Percentiles rank a stretch among this genome's conserved stretches.
phyloP scores from a whole-genome alignment of 495 filamentous ascomycete genomes.

The Neurospora sp. region DNA sequence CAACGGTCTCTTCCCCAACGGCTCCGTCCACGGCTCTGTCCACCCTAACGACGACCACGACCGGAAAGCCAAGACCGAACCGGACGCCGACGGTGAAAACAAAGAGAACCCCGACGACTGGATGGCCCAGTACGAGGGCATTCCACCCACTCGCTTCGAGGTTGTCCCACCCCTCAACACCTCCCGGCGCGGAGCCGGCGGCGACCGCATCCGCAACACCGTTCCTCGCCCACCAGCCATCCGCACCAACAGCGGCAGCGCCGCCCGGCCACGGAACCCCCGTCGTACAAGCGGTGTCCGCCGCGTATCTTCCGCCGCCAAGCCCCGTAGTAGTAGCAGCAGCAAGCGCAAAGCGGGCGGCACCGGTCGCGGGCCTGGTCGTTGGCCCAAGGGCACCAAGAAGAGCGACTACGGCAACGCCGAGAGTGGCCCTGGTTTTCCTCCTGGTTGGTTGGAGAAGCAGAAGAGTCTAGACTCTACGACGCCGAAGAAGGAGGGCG shows the following conservation, averaged over 20 bases:
- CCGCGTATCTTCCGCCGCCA: slow-evolving; percentile 12
- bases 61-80: slow-evolving; percentile 14
- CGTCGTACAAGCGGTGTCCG: slow-evolving; percentile 16
- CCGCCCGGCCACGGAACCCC: slow-evolving; percentile 16
- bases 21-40: background rate
- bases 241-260: slow-evolving; percentile 11
- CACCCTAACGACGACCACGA: slow-evolving; percentile 19
- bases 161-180: slow-evolving; percentile 63
- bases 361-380: slow-evolving; percentile 40
- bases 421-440: slow-evolving; percentile 44
- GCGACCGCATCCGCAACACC: slow-evolving; percentile 18
- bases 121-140: slow-evolving; percentile 37
- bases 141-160: slow-evolving; percentile 74
- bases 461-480: slow-evolving; percentile 6
- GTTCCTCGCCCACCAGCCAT: slow-evolving; percentile 22
- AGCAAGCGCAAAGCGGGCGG: slow-evolving; percentile 40
- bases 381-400: slow-evolving; percentile 47
- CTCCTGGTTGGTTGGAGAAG: slow-evolving; percentile 35
- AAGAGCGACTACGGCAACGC: slow-evolving; percentile 48
- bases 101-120: slow-evolving; percentile 25
- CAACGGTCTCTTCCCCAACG: slow-evolving; percentile 14
- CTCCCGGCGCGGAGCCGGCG: slow-evolving; percentile 18
- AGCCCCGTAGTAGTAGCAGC: slow-evolving; percentile 20
- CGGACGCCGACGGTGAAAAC: slow-evolving; percentile 24
- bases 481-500: slow-evolving; percentile 11